Conservation (phyloP, 169 alveolate species). For the Pseudocohnilembus persalinus region DNA sequence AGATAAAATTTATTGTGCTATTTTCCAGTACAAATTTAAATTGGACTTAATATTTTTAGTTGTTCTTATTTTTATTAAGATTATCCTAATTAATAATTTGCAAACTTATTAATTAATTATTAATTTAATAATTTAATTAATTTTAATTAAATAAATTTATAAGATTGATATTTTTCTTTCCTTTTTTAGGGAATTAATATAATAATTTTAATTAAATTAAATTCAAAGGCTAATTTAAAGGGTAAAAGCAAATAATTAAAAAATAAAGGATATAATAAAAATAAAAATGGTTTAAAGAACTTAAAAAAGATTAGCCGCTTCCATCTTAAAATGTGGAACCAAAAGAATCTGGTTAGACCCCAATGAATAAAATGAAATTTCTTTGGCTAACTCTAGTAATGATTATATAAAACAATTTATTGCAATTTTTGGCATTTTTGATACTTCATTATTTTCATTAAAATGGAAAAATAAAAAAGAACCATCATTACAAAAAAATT, state of each 20-base stretch:
- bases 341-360: slow-evolving; percentile 99
- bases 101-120: no score
- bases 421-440: neutral
- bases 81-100: no score
- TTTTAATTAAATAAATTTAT: no score
- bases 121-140: no score
- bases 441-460: neutral
- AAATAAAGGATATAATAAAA: neutral
- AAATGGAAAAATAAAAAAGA: neutral
- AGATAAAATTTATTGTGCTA: no score
- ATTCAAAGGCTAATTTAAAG: neutral
- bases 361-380: slow-evolving; percentile 95
- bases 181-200: no score
- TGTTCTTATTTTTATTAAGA: no score
- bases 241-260: slow-evolving; percentile 25
- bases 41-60: no score
- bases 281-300: slow-evolving; percentile 85
- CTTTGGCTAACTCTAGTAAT: slow-evolving; percentile 97
- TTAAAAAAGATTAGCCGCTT: slow-evolving; percentile 97
- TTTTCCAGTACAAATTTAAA: no score
- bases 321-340: slow-evolving; percentile 96
- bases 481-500: neutral
- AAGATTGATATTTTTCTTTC: no score
- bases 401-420: neutral
- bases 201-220: no score